These are phyloP conservation scores for Antitrichia curtipendula DNA, from an alignment of 225 moss, liverwort and hornwort genomes.

Conservation along the genomic window DNA sequence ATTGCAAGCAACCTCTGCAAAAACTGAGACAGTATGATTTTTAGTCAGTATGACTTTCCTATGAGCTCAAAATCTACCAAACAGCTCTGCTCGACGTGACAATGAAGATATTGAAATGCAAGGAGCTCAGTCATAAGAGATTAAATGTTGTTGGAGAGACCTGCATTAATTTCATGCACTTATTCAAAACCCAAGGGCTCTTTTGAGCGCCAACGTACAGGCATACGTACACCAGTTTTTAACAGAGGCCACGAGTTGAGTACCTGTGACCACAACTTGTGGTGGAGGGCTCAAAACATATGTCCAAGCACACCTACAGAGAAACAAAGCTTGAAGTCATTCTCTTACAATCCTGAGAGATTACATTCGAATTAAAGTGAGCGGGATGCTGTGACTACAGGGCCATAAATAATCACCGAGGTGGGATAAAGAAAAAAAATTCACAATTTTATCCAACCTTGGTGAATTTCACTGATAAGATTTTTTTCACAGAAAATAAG, in stretches of 20 bases:
- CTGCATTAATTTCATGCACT: neutral
- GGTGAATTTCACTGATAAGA: neutral
- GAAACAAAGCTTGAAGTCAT: neutral
- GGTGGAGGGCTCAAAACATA: constrained; percentile 93
- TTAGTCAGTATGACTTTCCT: neutral
- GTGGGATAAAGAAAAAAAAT: neutral
- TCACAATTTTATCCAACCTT: neutral
- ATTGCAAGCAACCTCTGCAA: constrained; percentile 74
- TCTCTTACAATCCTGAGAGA: neutral
- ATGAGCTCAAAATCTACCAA: neutral
- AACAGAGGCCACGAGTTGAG: neutral
- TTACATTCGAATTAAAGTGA: neutral
- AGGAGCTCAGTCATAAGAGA: neutral
- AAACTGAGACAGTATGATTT: constrained; percentile 38
- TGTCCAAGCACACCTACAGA: constrained; percentile 79
- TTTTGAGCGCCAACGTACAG: neutral
- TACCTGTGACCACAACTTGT: constrained; percentile 93
- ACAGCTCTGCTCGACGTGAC: neutral
- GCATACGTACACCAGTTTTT: neutral
- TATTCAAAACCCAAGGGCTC: neutral
- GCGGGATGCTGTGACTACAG: neutral
- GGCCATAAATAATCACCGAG: neutral
- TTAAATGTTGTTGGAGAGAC: neutral
- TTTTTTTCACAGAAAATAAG: neutral
- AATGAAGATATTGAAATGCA: neutral